These are phyloP conservation scores for Mycena maculata DNA, from an alignment of 768 basidiomycete species.

Conservation along the genomic window DNA sequence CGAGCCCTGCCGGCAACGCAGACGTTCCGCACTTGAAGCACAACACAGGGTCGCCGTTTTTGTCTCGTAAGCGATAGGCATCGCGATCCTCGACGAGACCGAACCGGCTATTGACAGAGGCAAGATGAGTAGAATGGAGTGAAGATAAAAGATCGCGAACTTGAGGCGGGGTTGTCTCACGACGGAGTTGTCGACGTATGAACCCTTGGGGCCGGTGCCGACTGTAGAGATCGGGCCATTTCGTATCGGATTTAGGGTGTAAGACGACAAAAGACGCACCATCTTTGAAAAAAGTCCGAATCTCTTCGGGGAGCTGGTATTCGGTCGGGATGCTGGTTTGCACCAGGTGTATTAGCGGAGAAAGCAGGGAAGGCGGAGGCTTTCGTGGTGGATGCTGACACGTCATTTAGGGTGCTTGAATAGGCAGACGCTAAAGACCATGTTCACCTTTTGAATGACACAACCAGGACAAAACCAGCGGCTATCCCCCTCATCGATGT, in stretches of 20 bases:
- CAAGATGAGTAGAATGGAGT: slow-evolving; percentile 22
- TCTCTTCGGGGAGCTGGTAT: slow-evolving; percentile 88
- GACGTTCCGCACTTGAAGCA: slow-evolving; percentile 93
- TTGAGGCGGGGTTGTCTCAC: slow-evolving; percentile 83
- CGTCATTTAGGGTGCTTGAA: slow-evolving; percentile 38
- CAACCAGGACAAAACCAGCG: slow-evolving; percentile 87
- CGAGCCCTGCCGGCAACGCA: slow-evolving; percentile 68
- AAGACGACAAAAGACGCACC: slow-evolving; percentile 60
- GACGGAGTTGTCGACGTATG: slow-evolving; percentile 85
- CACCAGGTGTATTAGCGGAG: slow-evolving; percentile 77
- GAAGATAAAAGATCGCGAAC: slow-evolving; percentile 59
- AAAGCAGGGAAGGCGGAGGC: slow-evolving; percentile 73
- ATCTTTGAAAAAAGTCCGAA: slow-evolving; percentile 86
- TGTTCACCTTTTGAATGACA: slow-evolving; percentile 70
- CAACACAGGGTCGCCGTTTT: slow-evolving; percentile 83
- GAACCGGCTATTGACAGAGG: slow-evolving; percentile 66
- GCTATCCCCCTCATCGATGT: slow-evolving; percentile 86
- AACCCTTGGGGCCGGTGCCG: slow-evolving; percentile 79
- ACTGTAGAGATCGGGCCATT: slow-evolving; percentile 60
- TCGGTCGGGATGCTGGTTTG: slow-evolving; percentile 79
- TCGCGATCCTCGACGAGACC: slow-evolving; percentile 94
- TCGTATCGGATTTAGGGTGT: slow-evolving; percentile 16
- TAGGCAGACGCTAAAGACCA: slow-evolving; percentile 28
- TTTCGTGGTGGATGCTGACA: slow-evolving; percentile 74
- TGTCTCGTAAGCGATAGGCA: slow-evolving; percentile 86